phyloP scores from a whole-genome alignment of 495 filamentous ascomycete genomes.

The Echria macrotheca region DNA sequence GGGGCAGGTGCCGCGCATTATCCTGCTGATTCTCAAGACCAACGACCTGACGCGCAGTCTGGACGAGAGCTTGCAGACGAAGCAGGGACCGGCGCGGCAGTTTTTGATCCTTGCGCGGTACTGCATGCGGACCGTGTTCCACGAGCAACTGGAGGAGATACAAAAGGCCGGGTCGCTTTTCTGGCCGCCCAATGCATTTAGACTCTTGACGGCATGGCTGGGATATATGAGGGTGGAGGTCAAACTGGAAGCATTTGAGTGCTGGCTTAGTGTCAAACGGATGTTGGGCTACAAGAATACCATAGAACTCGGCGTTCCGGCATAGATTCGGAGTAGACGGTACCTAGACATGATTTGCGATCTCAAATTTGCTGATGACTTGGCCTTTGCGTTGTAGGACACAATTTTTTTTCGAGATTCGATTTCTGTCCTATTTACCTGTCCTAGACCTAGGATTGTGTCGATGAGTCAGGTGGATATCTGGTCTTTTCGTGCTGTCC shows the following conservation, averaged over 20 bases:
- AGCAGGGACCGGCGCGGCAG: constrained; percentile 77
- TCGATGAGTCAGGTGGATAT: too few species aligned
- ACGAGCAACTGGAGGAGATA: constrained; percentile 76
- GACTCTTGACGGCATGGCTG: constrained; percentile 46
- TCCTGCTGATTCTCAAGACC: constrained; percentile 94
- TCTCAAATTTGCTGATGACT: too few species aligned
- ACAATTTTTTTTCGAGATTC: too few species aligned
- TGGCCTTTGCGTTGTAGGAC: too few species aligned
- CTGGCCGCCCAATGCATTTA: constrained; percentile 46
- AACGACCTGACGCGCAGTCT: constrained; percentile 94
- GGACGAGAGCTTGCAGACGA: constrained; percentile 89
- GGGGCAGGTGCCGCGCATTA: constrained; percentile 81
- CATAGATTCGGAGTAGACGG: not conserved
- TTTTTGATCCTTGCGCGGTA: constrained; percentile 95
- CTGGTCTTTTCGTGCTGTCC: too few species aligned
- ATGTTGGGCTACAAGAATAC: constrained; percentile 29
- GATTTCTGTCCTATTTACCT: too few species aligned
- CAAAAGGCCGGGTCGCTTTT: constrained; percentile 36
- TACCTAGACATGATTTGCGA: too few species aligned
- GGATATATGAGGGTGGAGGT: constrained; percentile 45
- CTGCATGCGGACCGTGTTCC: constrained; percentile 80
- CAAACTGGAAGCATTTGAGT: constrained; percentile 54
- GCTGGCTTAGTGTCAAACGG: constrained; percentile 51
- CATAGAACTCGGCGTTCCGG: not conserved
- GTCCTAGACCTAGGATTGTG: too few species aligned